Evolutionary conservation across 192 early-diverging fungal species (phyloP), one percentile per base, ranked within the genome.

Genomic region (Anaeromyces robustus): DNA sequence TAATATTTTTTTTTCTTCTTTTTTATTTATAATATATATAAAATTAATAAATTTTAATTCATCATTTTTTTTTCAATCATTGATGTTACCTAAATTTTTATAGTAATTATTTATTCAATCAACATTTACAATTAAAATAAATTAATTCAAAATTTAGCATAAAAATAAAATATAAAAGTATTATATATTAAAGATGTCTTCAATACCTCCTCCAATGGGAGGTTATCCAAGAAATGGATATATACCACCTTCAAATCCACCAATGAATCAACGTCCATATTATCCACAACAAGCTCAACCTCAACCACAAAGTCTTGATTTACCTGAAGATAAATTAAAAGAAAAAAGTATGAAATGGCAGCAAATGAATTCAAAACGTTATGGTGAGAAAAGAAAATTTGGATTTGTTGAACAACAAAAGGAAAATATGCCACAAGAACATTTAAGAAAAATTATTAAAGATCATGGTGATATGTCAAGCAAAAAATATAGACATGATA

Each of bases 391-490:
- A 89, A 90, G 94, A 78, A 96, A 96, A 84, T 94, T 95, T 90
- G 96, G 96, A 59, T 95, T 95, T 87, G 91, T 94, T 43, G 94
- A 95, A 86, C 94, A 95, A 77, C 93, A 96, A 82, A 99, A 99
- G 85, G 94, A 92, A 79, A 91, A 95, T 81, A 97, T 99, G 96
- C 98, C 98, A 30, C 94, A 95, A 37, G 96, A 98, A 82, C 96
- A 97, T 87, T 88, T 98, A 81, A 93, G 97, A 82, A 98, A 99
- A 84, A 97, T 99, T 86, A 96, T 98, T 85, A 96, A 95, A 85
- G 98, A 99, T 84, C 98, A 98, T 83, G 98, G 98, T 78, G 98
- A 99, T 88, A 99, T 99, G 98, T 95, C 96, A 29, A 92, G 92
- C 41, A 95, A 95, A 86, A 98, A 97, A 87, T 99, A 93, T 84